These are phyloP conservation scores for Pseudogymnoascus sp. DNA, from an alignment of 2,329 filamentous ascomycete species.

Conservation along the genomic window DNA sequence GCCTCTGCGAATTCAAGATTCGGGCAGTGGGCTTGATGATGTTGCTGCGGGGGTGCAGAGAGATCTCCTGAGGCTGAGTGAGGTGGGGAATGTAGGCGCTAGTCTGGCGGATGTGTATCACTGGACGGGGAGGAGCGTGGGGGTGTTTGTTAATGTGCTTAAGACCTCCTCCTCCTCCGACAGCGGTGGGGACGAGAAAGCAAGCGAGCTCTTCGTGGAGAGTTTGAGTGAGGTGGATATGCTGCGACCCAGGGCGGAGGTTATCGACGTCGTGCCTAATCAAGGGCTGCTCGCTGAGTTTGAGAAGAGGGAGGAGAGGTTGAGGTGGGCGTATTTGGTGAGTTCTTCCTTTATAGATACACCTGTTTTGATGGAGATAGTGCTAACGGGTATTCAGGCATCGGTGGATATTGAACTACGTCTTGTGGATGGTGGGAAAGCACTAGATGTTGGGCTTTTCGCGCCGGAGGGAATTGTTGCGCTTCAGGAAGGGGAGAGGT, in stretches of 20 bases:
- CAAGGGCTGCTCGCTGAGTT: background rate
- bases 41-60: constrained; percentile 57
- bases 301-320: background rate
- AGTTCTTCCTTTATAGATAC: background rate
- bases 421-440: constrained; percentile 15
- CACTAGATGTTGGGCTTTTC: constrained; percentile 27
- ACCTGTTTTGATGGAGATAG: constrained; percentile 9
- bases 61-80: constrained; percentile 59
- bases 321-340: constrained; percentile 10
- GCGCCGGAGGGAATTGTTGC: constrained; percentile 20
- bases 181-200: background rate
- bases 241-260: background rate
- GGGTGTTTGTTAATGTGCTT: constrained; percentile 78
- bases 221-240: background rate
- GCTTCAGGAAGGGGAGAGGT: constrained; percentile 17
- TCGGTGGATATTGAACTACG: constrained; percentile 27
- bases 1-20: constrained; percentile 53
- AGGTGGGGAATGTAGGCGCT: constrained; percentile 46
- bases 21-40: constrained; percentile 33
- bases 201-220: background rate
- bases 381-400: constrained; percentile 18
- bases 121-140: constrained; percentile 67
- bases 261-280: background rate
- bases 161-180: constrained; percentile 22
- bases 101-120: constrained; percentile 62